These are phyloP conservation scores for Cladosporium austrohemisphaericum DNA, from an alignment of 2,329 filamentous ascomycete genomes.

Conservation along the genomic window DNA sequence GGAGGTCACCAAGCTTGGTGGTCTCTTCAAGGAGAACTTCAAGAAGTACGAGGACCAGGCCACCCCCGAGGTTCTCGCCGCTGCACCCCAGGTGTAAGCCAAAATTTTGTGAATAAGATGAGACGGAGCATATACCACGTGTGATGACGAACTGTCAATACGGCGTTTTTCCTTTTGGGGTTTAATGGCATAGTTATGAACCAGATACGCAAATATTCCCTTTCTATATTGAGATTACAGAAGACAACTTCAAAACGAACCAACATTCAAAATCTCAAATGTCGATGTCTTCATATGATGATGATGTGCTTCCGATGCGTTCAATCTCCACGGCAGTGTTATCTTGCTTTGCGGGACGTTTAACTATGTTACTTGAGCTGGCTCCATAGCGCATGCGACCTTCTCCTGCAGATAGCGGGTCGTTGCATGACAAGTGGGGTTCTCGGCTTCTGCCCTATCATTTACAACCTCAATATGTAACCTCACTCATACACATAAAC, in stretches of 20 bases:
- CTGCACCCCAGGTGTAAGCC: constrained; percentile 35
- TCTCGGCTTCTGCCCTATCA: background rate
- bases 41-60: constrained; percentile 86
- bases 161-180: constrained; percentile 3
- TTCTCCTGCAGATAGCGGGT: background rate
- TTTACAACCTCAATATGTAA: constrained; percentile 9
- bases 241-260: background rate
- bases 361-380: too few species aligned
- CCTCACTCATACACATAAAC: constrained; percentile 8
- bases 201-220: constrained; percentile 1
- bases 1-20: constrained; percentile 86
- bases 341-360: too few species aligned
- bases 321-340: too few species aligned
- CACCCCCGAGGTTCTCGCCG: constrained; percentile 43
- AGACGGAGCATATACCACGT: constrained; percentile 7
- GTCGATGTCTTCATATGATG: too few species aligned
- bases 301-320: background rate
- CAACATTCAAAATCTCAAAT: too few species aligned
- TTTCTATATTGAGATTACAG: background rate
- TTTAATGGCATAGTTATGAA: constrained; percentile 4
- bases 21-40: constrained; percentile 94
- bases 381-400: too few species aligned
- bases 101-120: constrained; percentile 5
- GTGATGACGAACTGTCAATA: constrained; percentile 7
- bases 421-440: constrained; percentile 11